Evolutionary conservation across 345 rosid species (phyloP).

Genomic region (Geranium brycei): DNA sequence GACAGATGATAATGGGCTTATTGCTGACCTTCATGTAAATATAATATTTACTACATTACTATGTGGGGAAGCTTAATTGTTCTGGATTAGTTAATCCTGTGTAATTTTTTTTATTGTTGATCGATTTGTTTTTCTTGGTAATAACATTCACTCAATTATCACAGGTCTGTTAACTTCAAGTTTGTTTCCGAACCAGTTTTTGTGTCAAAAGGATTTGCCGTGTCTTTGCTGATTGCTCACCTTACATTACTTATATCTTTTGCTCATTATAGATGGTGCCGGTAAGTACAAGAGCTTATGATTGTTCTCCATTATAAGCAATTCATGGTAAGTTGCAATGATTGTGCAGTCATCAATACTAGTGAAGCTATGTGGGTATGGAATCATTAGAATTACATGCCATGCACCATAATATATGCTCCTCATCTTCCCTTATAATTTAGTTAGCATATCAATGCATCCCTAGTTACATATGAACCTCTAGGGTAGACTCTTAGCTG

Average conservation of each 20-base stretch:
- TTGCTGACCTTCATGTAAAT: background rate
- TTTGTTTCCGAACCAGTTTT: slow-evolving; percentile 77
- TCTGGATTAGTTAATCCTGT: too few relatives aligned
- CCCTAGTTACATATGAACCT: too few relatives aligned
- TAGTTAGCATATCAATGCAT: too few relatives aligned
- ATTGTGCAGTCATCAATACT: background rate
- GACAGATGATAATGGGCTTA: too few relatives aligned
- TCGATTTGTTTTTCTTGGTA: background rate
- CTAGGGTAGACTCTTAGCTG: background rate
- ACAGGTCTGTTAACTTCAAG: slow-evolving; percentile 98
- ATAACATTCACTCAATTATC: slow-evolving; percentile 10
- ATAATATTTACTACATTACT: too few relatives aligned
- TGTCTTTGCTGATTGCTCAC: slow-evolving; percentile 60
- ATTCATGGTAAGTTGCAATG: too few relatives aligned
- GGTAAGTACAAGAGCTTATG: slow-evolving; percentile 35
- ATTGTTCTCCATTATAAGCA: too few relatives aligned
- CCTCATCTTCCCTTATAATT: background rate
- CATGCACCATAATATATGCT: background rate
- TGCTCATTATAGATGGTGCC: slow-evolving; percentile 91
- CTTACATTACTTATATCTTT: slow-evolving; percentile 48
- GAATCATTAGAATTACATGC: too few relatives aligned
- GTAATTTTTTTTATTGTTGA: background rate
- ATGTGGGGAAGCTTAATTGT: too few relatives aligned
- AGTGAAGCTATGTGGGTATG: too few relatives aligned
- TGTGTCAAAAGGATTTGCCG: slow-evolving; percentile 77